Evolutionary conservation across 73 alveolate species (phyloP).

Genomic region (Paramecium bursaria): DNA sequence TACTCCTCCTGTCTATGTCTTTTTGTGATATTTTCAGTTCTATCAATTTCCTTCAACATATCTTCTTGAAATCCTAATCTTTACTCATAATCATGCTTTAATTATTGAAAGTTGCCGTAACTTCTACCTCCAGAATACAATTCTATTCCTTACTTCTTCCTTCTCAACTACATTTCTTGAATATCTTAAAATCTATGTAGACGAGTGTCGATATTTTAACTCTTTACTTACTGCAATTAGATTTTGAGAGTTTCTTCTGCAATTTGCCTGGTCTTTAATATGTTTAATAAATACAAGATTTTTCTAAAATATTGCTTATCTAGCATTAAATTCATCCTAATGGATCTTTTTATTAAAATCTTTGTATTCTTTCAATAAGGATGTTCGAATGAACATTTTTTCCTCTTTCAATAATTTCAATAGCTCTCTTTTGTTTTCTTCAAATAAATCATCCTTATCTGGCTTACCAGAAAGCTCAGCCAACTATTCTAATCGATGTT

Average conservation of each 20-base stretch:
- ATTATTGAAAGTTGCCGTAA: background rate
- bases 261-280: background rate
- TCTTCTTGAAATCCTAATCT: constrained; percentile 47
- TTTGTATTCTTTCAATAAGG: constrained; percentile 14
- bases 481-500: constrained; percentile 11
- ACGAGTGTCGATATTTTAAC: background rate
- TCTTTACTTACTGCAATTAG: background rate
- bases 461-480: background rate
- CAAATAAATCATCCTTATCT: constrained; percentile 25
- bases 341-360: constrained; percentile 16
- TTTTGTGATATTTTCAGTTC: constrained; percentile 27
- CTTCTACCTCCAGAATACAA: background rate
- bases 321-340: background rate
- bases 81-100: constrained; percentile 35
- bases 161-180: background rate
- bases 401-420: constrained; percentile 21
- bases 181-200: constrained; percentile 9
- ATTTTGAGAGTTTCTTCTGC: background rate
- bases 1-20: constrained; percentile 40
- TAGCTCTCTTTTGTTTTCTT: constrained; percentile 22
- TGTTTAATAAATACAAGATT: background rate
- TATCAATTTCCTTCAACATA: constrained; percentile 21
- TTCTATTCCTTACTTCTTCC: background rate
- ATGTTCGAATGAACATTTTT: constrained; percentile 11
- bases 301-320: background rate